Conservation (phyloP, 2,329 filamentous ascomycete genomes). For the Apiospora saccharicola region DNA sequence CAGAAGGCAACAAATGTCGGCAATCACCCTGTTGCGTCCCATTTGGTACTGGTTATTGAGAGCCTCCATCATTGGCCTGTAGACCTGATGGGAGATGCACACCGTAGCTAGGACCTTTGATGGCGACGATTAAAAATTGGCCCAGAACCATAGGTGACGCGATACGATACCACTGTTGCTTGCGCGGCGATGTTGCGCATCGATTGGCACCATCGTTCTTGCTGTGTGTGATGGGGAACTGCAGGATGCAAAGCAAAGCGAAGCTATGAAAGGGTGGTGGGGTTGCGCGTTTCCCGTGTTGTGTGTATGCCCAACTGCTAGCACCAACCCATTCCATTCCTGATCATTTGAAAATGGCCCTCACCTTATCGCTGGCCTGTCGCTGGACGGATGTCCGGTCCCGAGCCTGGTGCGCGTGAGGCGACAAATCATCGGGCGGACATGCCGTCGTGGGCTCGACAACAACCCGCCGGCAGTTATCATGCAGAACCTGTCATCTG, state of each 20-base stretch:
- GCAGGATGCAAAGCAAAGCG: not conserved
- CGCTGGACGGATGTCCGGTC: constrained; percentile 11
- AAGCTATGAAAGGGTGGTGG: not conserved
- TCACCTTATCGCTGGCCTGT: constrained; percentile 12
- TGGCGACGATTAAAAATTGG: not conserved
- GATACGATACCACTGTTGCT: not conserved
- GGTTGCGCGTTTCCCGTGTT: not conserved
- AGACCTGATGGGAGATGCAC: not conserved
- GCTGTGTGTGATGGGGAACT: constrained; percentile 19
- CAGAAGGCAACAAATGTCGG: constrained; percentile 3
- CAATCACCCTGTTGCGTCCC: not conserved
- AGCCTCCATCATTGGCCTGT: not conserved
- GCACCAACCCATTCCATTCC: not conserved
- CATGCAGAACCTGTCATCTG: constrained; percentile 15
- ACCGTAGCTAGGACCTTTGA: not conserved
- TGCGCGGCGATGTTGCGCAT: constrained; percentile 18
- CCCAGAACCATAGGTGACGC: not conserved
- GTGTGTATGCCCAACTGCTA: not conserved
- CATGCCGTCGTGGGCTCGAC: not conserved
- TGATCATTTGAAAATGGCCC: not conserved
- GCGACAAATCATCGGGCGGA: constrained; percentile 14
- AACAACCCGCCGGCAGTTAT: constrained; percentile 5
- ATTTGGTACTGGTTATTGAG: not conserved
- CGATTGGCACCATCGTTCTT: not conserved
- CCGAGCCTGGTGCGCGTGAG: constrained; percentile 20